These are phyloP conservation scores for Sphagnurus paluster DNA, from an alignment of 1,284 basidiomycete species.

Conservation along the genomic window DNA sequence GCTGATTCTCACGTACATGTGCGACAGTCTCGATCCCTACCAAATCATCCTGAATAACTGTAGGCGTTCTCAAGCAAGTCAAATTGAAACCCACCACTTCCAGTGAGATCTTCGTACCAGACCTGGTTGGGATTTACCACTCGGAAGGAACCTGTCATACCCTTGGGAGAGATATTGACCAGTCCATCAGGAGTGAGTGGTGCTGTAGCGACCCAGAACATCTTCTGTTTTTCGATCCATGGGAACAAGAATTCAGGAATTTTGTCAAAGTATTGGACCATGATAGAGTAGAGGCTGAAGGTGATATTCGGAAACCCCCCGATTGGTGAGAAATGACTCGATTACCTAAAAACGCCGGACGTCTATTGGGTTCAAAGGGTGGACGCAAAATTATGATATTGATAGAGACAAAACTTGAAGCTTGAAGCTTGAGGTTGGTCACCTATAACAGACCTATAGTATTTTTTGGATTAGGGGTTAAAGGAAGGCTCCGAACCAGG, in stretches of 20 bases:
- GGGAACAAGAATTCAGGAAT: slow-evolving; percentile 43
- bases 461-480: no score
- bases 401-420: no score
- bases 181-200: slow-evolving; percentile 49
- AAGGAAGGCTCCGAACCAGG: no score
- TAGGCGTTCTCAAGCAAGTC: neutral
- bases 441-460: no score
- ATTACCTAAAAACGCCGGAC: no score
- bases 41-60: neutral
- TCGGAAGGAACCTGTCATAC: slow-evolving; percentile 48
- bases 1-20: slow-evolving; percentile 56
- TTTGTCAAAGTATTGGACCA: slow-evolving; percentile 40
- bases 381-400: no score
- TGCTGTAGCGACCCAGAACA: slow-evolving; percentile 62
- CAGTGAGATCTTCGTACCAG: slow-evolving; percentile 63
- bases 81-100: slow-evolving; percentile 43
- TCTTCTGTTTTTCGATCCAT: slow-evolving; percentile 54
- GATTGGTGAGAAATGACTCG: neutral
- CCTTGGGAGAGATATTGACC: slow-evolving; percentile 58
- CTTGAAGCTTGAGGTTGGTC: no score
- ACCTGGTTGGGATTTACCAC: slow-evolving; percentile 46
- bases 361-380: no score
- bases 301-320: no score
- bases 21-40: slow-evolving; percentile 59
- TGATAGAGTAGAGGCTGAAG: slow-evolving; percentile 7